These are phyloP conservation scores for Blastobotrys buckinghamii DNA, from an alignment of 1,139 yeast species.

Conservation along the genomic window DNA sequence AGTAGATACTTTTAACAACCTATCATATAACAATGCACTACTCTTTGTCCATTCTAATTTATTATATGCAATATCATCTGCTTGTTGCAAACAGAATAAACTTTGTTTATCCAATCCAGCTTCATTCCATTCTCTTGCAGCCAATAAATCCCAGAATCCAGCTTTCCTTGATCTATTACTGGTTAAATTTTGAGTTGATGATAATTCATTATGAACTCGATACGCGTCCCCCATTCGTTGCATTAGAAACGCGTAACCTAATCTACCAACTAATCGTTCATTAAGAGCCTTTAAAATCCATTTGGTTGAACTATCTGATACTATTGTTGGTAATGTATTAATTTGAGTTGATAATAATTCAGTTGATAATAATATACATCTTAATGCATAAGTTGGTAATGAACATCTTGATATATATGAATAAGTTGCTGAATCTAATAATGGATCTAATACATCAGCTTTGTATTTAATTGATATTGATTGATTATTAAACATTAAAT, in stretches of 20 bases:
- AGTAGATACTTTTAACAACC: slow-evolving; percentile 11
- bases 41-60: slow-evolving; percentile 29
- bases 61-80: slow-evolving; percentile 20
- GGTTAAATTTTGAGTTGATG: background rate
- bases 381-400: slow-evolving; percentile 54
- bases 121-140: slow-evolving; percentile 66
- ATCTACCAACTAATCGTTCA: slow-evolving; percentile 34
- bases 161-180: slow-evolving; percentile 55
- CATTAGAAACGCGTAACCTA: slow-evolving; percentile 42
- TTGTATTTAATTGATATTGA: slow-evolving; percentile 1
- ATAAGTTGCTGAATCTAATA: slow-evolving; percentile 60
- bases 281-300: slow-evolving; percentile 35
- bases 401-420: slow-evolving; percentile 59
- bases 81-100: slow-evolving; percentile 23
- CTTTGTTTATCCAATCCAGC: slow-evolving; percentile 22
- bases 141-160: slow-evolving; percentile 69
- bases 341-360: slow-evolving; percentile 33
- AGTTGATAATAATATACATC: slow-evolving; percentile 38
- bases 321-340: slow-evolving; percentile 26
- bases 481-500: slow-evolving; percentile 56
- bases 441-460: slow-evolving; percentile 40
- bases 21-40: slow-evolving; percentile 19
- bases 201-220: slow-evolving; percentile 20
- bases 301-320: slow-evolving; percentile 32
- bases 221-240: slow-evolving; percentile 46